Conservation (phyloP, 1,284 basidiomycete species). For the Mycosarcoma mackinlayi region DNA sequence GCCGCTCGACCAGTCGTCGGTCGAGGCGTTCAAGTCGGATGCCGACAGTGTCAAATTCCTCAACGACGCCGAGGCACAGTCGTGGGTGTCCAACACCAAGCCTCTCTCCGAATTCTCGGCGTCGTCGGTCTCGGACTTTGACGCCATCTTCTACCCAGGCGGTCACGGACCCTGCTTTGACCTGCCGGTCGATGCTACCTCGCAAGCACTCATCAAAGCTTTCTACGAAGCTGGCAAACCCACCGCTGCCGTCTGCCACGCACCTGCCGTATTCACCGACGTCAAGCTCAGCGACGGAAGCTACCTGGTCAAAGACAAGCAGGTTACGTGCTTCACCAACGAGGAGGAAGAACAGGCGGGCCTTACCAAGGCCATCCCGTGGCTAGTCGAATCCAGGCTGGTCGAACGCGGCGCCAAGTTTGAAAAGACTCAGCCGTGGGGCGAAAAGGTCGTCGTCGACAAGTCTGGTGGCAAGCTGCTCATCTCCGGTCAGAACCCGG, state of each 20-base stretch:
- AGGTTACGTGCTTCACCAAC: constrained; percentile 79
- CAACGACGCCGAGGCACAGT: constrained; percentile 72
- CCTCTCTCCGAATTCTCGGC: constrained; percentile 75
- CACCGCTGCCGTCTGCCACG: constrained; percentile 59
- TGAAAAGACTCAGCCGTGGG: constrained; percentile 73
- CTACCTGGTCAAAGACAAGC: constrained; percentile 72
- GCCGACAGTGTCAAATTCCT: constrained; percentile 75
- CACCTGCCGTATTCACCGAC: constrained; percentile 56
- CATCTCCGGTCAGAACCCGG: constrained; percentile 71
- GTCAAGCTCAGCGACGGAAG: constrained; percentile 57
- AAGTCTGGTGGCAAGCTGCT: constrained; percentile 34
- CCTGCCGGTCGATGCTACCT: constrained; percentile 51
- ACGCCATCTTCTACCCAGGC: constrained; percentile 81
- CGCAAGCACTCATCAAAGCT: constrained; percentile 46
- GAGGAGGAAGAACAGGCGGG: constrained; percentile 74
- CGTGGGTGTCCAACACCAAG: constrained; percentile 74
- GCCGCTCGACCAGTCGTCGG: constrained; percentile 76
- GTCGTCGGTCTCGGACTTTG: constrained; percentile 72
- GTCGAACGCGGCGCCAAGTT: constrained; percentile 76
- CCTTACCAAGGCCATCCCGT: constrained; percentile 73
- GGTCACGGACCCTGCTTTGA: constrained; percentile 70
- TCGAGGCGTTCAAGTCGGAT: constrained; percentile 74
- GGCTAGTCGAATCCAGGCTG: constrained; percentile 77
- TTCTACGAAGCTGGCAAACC: constrained; percentile 59
- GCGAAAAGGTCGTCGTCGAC: constrained; percentile 71